phyloP scores from a whole-genome alignment of 1,284 basidiomycete genomes.

The Xerocomus minutiporus region DNA sequence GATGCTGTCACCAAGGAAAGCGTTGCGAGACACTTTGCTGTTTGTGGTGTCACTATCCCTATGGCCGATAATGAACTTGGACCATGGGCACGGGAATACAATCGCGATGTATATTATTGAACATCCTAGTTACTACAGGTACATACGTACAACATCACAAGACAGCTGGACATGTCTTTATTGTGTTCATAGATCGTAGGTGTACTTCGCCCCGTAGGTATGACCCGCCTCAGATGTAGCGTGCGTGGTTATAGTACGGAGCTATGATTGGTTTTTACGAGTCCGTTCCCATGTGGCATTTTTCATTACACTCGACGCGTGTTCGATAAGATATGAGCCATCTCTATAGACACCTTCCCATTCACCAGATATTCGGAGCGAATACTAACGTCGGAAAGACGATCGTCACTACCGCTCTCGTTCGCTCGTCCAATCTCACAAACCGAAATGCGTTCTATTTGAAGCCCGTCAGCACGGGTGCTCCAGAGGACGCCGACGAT shows the following conservation, averaged over 20 bases:
- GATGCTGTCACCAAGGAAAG: slow-evolving; percentile 27
- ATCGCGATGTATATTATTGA: slow-evolving; percentile 29
- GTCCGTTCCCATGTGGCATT: neutral
- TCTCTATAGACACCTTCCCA: slow-evolving; percentile 74
- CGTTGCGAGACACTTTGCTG: slow-evolving; percentile 39
- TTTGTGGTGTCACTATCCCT: slow-evolving; percentile 35
- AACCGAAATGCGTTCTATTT: slow-evolving; percentile 69
- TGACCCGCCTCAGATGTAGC: neutral
- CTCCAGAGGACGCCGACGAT: slow-evolving; percentile 77
- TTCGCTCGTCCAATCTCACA: slow-evolving; percentile 61
- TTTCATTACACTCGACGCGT: neutral
- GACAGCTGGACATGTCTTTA: slow-evolving; percentile 29
- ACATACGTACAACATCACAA: slow-evolving; percentile 15
- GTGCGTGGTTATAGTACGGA: slow-evolving; percentile 21
- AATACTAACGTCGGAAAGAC: slow-evolving; percentile 95
- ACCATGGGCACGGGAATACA: slow-evolving; percentile 40
- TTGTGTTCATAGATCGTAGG: slow-evolving; percentile 11
- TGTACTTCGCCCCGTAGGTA: slow-evolving; percentile 4
- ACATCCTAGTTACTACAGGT: slow-evolving; percentile 11
- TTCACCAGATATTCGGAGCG: slow-evolving; percentile 89
- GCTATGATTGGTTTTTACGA: slow-evolving; percentile 9
- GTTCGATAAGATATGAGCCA: slow-evolving; percentile 27
- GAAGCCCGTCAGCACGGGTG: slow-evolving; percentile 89
- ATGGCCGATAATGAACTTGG: slow-evolving; percentile 37
- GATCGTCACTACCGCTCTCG: slow-evolving; percentile 78